A percentile compares a stretch with the other conserved stretches of the same genome.
These are phyloP conservation scores for Elsinoe arachidis DNA, from an alignment of 2,329 filamentous ascomycete species.

Conservation along the genomic window DNA sequence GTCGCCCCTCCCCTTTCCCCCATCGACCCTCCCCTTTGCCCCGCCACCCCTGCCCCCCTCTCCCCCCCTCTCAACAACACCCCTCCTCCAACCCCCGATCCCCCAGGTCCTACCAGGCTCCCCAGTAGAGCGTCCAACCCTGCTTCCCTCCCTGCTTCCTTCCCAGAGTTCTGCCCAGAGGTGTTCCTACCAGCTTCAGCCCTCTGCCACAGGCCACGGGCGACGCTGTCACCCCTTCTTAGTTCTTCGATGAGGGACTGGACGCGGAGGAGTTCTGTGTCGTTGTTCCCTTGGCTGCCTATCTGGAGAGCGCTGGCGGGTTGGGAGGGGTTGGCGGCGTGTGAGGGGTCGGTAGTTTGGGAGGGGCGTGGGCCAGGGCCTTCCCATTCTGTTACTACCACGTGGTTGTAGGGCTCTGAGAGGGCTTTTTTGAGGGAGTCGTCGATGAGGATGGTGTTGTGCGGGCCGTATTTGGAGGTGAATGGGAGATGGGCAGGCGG, in stretches of 20 bases:
- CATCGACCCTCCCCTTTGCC: too few relatives aligned
- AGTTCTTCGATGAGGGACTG: constrained; percentile 43
- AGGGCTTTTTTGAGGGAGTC: constrained; percentile 73
- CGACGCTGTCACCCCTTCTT: constrained; percentile 47
- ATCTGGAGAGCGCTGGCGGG: constrained; percentile 15
- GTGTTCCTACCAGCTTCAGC: too few relatives aligned
- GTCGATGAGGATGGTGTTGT: constrained; percentile 83
- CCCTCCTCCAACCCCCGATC: too few relatives aligned
- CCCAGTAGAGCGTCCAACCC: too few relatives aligned
- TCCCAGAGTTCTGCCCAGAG: too few relatives aligned
- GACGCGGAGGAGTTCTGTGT: constrained; percentile 35
- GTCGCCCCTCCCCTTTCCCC: too few relatives aligned
- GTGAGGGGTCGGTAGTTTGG: too few relatives aligned
- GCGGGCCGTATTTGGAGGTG: constrained; percentile 57
- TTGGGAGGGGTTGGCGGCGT: too few relatives aligned
- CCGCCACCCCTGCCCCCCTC: too few relatives aligned
- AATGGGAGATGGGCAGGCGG: not conserved
- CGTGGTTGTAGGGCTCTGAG: constrained; percentile 73
- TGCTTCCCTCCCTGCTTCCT: too few relatives aligned
- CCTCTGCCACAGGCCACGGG: not conserved
- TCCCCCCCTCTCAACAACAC: too few relatives aligned
- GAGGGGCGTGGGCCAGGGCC: constrained; percentile 26
- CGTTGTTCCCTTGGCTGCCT: constrained; percentile 37
- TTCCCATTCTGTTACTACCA: constrained; percentile 71
- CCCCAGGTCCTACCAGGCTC: too few relatives aligned